phyloP scores from a whole-genome alignment of 345 rosid genomes.

The Eucalyptus fibrosa region DNA sequence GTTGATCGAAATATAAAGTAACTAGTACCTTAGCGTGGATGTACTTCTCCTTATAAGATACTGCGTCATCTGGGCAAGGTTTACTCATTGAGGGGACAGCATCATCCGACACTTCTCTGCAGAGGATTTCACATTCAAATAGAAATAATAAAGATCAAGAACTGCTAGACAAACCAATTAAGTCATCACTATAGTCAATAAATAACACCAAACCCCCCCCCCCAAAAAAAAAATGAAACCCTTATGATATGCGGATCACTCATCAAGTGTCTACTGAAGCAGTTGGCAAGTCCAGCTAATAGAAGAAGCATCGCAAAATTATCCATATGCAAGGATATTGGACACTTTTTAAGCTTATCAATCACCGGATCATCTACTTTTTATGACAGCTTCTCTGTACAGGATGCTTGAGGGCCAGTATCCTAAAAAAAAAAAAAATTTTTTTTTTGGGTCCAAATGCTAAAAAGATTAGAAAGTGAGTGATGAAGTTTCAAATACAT shows the following conservation, averaged over 20 bases:
- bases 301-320: background rate
- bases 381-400: background rate
- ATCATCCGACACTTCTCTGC: background rate
- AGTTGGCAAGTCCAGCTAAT: background rate
- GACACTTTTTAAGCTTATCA: background rate
- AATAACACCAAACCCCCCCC: background rate
- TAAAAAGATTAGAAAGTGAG: background rate
- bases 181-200: background rate
- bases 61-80: constrained; percentile 45
- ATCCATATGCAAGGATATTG: background rate
- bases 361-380: background rate
- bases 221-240: background rate
- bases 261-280: background rate
- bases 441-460: background rate
- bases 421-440: too few species aligned
- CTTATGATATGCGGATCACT: background rate
- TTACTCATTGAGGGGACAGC: constrained; percentile 13
- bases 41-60: constrained; percentile 54
- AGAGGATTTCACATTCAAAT: background rate
- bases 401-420: background rate
- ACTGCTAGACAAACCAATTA: background rate
- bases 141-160: background rate
- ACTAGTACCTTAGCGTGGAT: constrained; percentile 60
- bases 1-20: background rate
- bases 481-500: background rate